A percentile compares a stretch with the other conserved stretches of the same genome.
Conservation (phyloP, 345 rosid genomes). For the Hibiscus tridactylites region DNA sequence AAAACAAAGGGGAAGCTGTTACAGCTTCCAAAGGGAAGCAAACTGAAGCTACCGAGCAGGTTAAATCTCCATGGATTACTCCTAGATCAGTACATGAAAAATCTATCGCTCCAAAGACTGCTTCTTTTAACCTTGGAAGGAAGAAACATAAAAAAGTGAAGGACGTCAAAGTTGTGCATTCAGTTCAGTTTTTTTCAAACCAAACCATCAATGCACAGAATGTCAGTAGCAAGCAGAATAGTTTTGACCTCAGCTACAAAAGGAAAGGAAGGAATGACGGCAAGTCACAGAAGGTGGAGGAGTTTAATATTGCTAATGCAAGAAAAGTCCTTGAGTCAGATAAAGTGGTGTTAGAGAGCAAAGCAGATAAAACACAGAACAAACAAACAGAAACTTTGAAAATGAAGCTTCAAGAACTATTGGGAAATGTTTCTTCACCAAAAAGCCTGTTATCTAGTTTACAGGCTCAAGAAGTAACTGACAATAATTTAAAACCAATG, state of each 20-base stretch:
- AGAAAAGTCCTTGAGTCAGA: conserved; percentile 16
- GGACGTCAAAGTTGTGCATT: conserved; percentile 20
- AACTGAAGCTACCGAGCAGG: conserved; percentile 32
- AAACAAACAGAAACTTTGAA: conserved; percentile 53
- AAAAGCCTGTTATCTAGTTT: conserved; percentile 39
- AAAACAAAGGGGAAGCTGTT: conserved; percentile 21
- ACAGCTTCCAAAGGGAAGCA: conserved; percentile 28
- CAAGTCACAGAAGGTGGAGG: conserved; percentile 33
- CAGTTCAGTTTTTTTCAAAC: conserved; percentile 22
- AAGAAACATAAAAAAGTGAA: conserved; percentile 30
- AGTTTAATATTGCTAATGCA: conserved; percentile 34
- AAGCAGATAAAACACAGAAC: conserved; percentile 26
- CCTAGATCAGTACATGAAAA: conserved; percentile 31
- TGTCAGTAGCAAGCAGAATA: conserved; percentile 24
- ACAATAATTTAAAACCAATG: conserved; percentile 25
- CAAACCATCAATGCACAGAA: conserved; percentile 32
- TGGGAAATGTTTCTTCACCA: conserved; percentile 58
- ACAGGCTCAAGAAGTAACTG: conserved; percentile 28
- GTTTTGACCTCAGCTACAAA: conserved; percentile 24
- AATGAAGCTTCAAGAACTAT: conserved; percentile 71
- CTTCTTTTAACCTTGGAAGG: conserved; percentile 22
- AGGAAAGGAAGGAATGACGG: conserved; percentile 29
- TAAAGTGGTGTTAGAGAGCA: conserved; percentile 25
- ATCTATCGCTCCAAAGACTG: conserved; percentile 27
- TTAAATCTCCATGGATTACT: conserved; percentile 54